Evolutionary conservation across 1,284 basidiomycete genomes (phyloP), one percentile per base, ranked within the genome.

Genomic region (Sanghuangporus sanghuang): DNA sequence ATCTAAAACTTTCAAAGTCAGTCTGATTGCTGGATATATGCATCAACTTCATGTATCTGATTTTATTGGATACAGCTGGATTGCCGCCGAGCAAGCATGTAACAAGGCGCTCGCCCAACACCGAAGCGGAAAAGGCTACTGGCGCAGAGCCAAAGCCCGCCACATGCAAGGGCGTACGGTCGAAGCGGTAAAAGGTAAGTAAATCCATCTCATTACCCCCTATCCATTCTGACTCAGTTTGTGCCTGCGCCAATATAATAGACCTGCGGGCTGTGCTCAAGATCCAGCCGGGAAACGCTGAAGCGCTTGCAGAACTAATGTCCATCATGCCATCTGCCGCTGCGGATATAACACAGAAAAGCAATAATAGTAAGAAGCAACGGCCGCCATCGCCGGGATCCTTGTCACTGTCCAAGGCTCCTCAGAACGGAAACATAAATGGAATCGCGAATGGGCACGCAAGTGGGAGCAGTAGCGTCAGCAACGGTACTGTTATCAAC

Each of bases 21-120:
- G 84, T 72, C 58, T 64, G 23, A 63, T 63, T 40, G 2, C 38
- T 59, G 49, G 18, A n/a, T 7, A 14, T 35, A 53, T 49, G 27
- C 18, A 9, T 36, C 23, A 40, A 35, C 36, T n/a, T n/a, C 39
- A 8, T 40, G 67, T 14, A 35, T 46, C 21, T 56, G 32, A 38
- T 38, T 38, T 38, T 54, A 18, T 16, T 14, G 7, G 18, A n/a
- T 16, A 12, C 27, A 89, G 86, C 66, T 89, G 85, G 84, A 82
- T 85, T 55, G 82, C 83, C 69, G 87, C 87, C 1, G 87, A 89
- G 70, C 76, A 79, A 32, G 87, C 87, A 1, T 89, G 87, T 66
- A 81, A 85, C 2, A 75, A 78, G 64, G 85, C 86, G 1, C 75
- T 89, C 9, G 68, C 74, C 38, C 86, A 88, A 66, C 87, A 89